Conservation (phyloP, 805 yeast genomes). For the Teunomyces tritomae region DNA sequence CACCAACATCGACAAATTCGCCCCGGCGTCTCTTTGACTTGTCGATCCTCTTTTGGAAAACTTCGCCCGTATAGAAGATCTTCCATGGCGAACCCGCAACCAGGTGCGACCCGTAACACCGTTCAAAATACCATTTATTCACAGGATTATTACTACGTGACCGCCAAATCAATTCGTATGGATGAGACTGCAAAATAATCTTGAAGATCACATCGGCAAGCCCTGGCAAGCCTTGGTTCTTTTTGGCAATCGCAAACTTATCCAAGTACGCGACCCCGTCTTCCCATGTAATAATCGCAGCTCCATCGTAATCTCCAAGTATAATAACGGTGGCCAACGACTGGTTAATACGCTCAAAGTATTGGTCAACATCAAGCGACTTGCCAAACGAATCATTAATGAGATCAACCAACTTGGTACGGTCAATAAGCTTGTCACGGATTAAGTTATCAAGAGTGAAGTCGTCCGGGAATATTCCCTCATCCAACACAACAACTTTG, state of each 20-base stretch:
- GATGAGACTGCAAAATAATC: slow-evolving; percentile 64
- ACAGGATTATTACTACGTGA: slow-evolving; percentile 85
- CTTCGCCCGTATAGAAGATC: slow-evolving; percentile 40
- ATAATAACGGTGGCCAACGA: slow-evolving; percentile 74
- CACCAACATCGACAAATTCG: slow-evolving; percentile 19
- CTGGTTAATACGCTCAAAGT: slow-evolving; percentile 62
- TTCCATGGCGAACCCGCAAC: slow-evolving; percentile 37
- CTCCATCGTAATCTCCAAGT: slow-evolving; percentile 94
- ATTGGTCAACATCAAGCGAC: slow-evolving; percentile 61
- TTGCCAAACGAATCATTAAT: slow-evolving; percentile 80
- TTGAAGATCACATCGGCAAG: slow-evolving; percentile 93
- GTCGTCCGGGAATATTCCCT: slow-evolving; percentile 27
- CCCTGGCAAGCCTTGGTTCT: slow-evolving; percentile 87
- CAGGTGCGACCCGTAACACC: slow-evolving; percentile 68
- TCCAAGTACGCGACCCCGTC: slow-evolving; percentile 73
- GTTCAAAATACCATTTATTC: slow-evolving; percentile 95
- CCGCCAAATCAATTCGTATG: slow-evolving; percentile 82
- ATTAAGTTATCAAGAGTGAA: slow-evolving; percentile 41
- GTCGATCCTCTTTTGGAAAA: slow-evolving; percentile 35
- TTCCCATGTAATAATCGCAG: slow-evolving; percentile 90
- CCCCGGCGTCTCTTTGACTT: slow-evolving; percentile 10
- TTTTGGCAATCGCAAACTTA: slow-evolving; percentile 85
- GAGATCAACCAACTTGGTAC: slow-evolving; percentile 54
- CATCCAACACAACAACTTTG: slow-evolving; percentile 46
- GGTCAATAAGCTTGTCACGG: slow-evolving; percentile 44